Base-by-base conservation (phyloP, 495 filamentous ascomycete genomes). In the Penicillium coffeae region DNA sequence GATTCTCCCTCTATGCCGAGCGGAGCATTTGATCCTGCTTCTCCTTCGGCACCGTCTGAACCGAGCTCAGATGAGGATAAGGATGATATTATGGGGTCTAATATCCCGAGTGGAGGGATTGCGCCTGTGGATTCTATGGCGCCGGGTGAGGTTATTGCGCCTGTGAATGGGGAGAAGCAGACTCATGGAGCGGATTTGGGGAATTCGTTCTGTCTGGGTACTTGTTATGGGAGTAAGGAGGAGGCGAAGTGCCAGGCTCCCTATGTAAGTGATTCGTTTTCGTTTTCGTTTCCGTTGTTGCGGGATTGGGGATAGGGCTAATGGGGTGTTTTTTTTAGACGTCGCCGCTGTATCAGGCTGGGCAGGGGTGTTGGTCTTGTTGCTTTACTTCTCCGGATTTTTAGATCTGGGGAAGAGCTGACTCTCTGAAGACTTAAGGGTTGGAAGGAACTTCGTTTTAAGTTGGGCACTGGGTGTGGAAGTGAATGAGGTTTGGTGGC, bases 161-260 rank as follows among this genome's bases (percentile, higher is more conserved):
- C 53, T 10, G 47, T 37, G 14, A 20, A 12, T 16, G 15, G 32
- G 9, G 38, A 48, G 3, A 21, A 54, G 19, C 33, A 38, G 4
- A 20, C 40, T 16, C 30, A 40, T 20, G 64, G 57, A 0, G 30
- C 44, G 22, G 64, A 68, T 42, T 42, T 49, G 42, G 64, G 64
- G 3, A 65, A 64, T 38, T 39, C 51, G 4, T 59, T 65, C 48
- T 68, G 64, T 47, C 8, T 57, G 19, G 64, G 64, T 0, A 12
- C 21, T 9, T 68, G 64, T 21, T 56, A 43, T 38, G 3, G 40
- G n/a, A 44, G 36, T 39, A 15, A 44, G 34, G 36, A 34, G 16
- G 45, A 56, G 18, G 50, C 51, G 40, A 13, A 50, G 21, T 62
- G 64, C 44, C 10, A 1, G 13, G 33, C 48, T 39, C 51, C 51